phyloP scores from a whole-genome alignment of 495 filamentous ascomycete species.

The Massariosphaeria phaeospora region DNA sequence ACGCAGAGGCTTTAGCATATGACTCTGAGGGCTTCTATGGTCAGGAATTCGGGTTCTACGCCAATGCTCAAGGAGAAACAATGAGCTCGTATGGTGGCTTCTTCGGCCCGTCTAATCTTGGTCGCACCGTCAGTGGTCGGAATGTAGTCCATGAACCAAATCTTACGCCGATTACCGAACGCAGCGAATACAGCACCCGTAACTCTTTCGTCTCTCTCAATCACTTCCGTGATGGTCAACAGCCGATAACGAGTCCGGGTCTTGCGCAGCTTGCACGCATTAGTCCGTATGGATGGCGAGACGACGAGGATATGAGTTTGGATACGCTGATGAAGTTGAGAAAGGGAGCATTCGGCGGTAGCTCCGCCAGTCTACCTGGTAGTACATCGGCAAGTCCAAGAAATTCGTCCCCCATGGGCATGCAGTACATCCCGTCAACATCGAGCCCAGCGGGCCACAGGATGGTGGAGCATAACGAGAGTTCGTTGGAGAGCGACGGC shows the following conservation, averaged over 20 bases:
- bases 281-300: slow-evolving; percentile 49
- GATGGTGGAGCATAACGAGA: neutral
- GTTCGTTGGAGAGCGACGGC: slow-evolving; percentile 16
- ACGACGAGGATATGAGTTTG: slow-evolving; percentile 64
- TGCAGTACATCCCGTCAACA: slow-evolving; percentile 17
- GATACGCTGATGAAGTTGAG: slow-evolving; percentile 67
- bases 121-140: slow-evolving; percentile 63
- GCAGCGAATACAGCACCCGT: slow-evolving; percentile 90
- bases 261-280: slow-evolving; percentile 69
- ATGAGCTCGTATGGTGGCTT: slow-evolving; percentile 80
- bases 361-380: slow-evolving; percentile 58
- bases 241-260: slow-evolving; percentile 52
- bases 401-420: slow-evolving; percentile 31
- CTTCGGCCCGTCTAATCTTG: slow-evolving; percentile 69
- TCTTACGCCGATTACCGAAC: slow-evolving; percentile 91
- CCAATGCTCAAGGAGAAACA: slow-evolving; percentile 42
- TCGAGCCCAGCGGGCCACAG: slow-evolving; percentile 10
- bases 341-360: slow-evolving; percentile 73
- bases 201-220: slow-evolving; percentile 78
- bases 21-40: slow-evolving; percentile 93
- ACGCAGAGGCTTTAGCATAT: slow-evolving; percentile 85
- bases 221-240: slow-evolving; percentile 47
- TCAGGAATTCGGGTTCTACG: slow-evolving; percentile 97
- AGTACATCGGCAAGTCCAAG: slow-evolving; percentile 21
- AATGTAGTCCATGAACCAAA: slow-evolving; percentile 78